Evolutionary conservation across 345 rosid species (phyloP).

Genomic region (Boechera retrofracta): DNA sequence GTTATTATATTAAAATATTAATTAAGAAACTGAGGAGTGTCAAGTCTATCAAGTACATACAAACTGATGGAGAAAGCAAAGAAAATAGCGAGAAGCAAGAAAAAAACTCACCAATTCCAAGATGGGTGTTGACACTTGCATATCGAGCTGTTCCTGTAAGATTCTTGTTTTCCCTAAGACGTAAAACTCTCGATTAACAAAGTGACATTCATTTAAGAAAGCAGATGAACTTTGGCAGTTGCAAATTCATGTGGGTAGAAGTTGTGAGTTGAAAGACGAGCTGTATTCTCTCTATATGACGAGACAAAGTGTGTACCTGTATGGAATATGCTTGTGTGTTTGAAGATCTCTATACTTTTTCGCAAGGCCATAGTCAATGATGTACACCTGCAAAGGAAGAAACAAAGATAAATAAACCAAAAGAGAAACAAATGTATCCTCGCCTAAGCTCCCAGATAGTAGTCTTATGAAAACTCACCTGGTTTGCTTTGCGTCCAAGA

Average conservation of each 20-base stretch:
- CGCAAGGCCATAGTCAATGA: constrained; percentile 50
- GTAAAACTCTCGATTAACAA: constrained; percentile 27
- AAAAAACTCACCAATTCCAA: constrained; percentile 75
- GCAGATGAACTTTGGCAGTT: constrained; percentile 8
- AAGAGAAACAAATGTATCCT: not conserved
- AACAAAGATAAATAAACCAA: not conserved
- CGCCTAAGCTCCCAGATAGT: not conserved
- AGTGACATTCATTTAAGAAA: constrained; percentile 18
- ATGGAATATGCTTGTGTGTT: constrained; percentile 50
- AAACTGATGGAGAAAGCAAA: constrained; percentile 1
- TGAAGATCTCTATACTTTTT: constrained; percentile 50
- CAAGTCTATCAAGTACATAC: constrained; percentile 27
- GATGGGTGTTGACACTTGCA: constrained; percentile 98
- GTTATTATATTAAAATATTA: not conserved
- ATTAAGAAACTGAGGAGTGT: constrained; percentile 2
- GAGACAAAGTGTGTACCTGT: constrained; percentile 33
- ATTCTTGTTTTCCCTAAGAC: constrained; percentile 88
- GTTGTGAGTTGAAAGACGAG: not conserved
- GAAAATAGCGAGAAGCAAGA: constrained; percentile 2
- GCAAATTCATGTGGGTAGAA: not conserved
- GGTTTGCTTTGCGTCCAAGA: constrained; percentile 95
- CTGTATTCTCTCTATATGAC: not conserved
- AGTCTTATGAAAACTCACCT: constrained; percentile 51
- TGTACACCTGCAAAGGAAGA: constrained; percentile 42
- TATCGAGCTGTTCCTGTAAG: constrained; percentile 97